Evolutionary conservation across 2,329 filamentous ascomycete species (phyloP), one percentile per base, ranked within the genome.

Genomic region (Aureobasidium musti): DNA sequence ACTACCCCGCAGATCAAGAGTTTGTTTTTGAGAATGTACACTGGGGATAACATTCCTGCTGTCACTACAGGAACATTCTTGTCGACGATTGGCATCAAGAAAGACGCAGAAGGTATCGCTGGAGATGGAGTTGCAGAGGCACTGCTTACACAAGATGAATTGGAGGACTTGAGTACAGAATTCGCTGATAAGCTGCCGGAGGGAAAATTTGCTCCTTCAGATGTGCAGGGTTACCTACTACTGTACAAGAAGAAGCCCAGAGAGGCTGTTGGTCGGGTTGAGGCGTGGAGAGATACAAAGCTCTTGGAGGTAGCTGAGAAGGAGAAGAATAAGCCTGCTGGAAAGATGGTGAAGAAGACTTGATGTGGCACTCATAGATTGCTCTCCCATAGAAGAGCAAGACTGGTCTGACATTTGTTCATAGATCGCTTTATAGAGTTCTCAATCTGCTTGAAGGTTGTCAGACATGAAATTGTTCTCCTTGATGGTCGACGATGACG

Each of bases 171-270:
- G n/a, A 69, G 80, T 82, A 11, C 67, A 75, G 7, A 69, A 5
- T 86, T 85, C 70, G 79, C 83, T 1, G 70, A 72, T 1, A 68
- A 73, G 39, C 66, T 86, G 8, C 82, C 82, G 0, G 80, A 83
- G 63, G 72, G 76, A 26, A 77, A 70, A 7, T 83, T 85, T 67
- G 81, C 80, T 14, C 83, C 82, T 0, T 82, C 83, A 4, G 81
- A 85, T 72, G 78, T 85, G 37, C 82, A 85, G 71, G 82, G 81
- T 14, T 83, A 82, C 68, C 74, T 86, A 41, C 76, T 86, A 63
- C 79, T 77, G 67, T 74, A 80, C 67, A 83, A 83, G 74, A 82
- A 81, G 67, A 79, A 81, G 60, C 82, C 83, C 4, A 68, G 70
- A 17, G 73, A 76, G 60, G 82, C 83, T 26, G 69, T 84, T 37